Evolutionary conservation across 2,329 filamentous ascomycete species (phyloP), one percentile per base, ranked within the genome.

Genomic region (Penicillium expansum): DNA sequence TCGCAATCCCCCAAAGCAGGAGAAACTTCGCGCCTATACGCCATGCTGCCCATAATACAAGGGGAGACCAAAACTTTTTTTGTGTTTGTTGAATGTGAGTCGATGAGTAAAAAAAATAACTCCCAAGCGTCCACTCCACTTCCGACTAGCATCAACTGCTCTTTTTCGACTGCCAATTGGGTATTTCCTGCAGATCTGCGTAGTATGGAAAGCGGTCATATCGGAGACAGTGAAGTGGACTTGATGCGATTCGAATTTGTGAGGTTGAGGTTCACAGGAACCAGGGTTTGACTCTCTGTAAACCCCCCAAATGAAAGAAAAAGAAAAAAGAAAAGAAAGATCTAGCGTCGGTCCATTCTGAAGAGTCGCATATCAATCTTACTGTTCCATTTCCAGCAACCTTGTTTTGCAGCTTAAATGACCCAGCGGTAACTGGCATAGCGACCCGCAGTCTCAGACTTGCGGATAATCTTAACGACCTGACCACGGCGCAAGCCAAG

Each of bases 391-490:
- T 54, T 16, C 14, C 18, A 32, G 6, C 7, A 38, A 37, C 20
- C 30, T 18, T 13, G 14, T 49, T 39, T 32, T 22, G 29, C 18
- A 30, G 16, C 37, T 71, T 70, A 80, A 52, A 79, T 79, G 33
- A 80, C 83, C 84, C 84, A 87, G 67, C 93, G 82, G 77, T 99
- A 99, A 84, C 91, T 96, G 48, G 94, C 94, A 77, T 99, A 99
- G 52, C 94, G 84, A 60, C 94, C 94, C 14, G 94, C 94, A 55
- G 94, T 99, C 82, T 97, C 94, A 71, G 88, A 92, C 75, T 89
- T 92, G 64, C 94, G 83, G 69, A 99, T 97, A 69, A 99, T 99
- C 85, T 99, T 99, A 69, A 99, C 94, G 3, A 99, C 92, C 77
- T 97, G 90, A 4, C 92, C 92, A 71, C 92, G 84, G 80, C 90